phyloP scores from a whole-genome alignment of 805 yeast genomes.

The Isabelozyma pseudorhagii region DNA sequence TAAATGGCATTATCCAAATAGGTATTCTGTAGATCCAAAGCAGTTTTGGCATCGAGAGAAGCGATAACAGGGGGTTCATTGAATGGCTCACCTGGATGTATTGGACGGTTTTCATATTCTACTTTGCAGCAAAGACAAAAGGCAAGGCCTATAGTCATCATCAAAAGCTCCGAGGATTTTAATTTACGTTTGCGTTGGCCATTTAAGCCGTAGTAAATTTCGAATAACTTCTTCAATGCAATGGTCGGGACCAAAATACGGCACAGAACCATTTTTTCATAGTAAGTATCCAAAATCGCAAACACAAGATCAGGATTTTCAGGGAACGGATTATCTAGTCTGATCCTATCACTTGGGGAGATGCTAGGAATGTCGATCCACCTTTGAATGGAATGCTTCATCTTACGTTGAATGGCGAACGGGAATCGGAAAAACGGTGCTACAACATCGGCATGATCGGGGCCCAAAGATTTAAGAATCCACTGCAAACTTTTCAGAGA shows the following conservation, averaged over 20 bases:
- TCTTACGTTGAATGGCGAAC: not conserved
- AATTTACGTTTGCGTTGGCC: constrained; percentile 11
- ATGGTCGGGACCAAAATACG: constrained; percentile 3
- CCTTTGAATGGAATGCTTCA: constrained; percentile 9
- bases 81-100: not conserved
- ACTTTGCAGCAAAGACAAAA: constrained; percentile 10
- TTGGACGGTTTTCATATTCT: not conserved
- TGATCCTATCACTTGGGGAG: not conserved
- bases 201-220: constrained; percentile 15
- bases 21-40: constrained; percentile 11
- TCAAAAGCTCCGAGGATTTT: constrained; percentile 28
- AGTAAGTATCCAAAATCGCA: constrained; percentile 24
- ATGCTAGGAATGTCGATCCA: constrained; percentile 24
- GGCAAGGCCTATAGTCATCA: constrained; percentile 28
- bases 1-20: constrained; percentile 35
- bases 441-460: constrained; percentile 14
- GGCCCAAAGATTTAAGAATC: constrained; percentile 24
- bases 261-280: constrained; percentile 1
- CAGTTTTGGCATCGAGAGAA: constrained; percentile 3
- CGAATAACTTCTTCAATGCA: constrained; percentile 18
- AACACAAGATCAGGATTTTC: constrained; percentile 13
- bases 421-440: constrained; percentile 30
- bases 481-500: constrained; percentile 32
- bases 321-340: constrained; percentile 2
- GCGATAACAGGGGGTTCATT: not conserved